Evolutionary conservation across 2,329 filamentous ascomycete genomes (phyloP), one percentile per base, ranked within the genome.

Genomic region (Cercospora sp.): DNA sequence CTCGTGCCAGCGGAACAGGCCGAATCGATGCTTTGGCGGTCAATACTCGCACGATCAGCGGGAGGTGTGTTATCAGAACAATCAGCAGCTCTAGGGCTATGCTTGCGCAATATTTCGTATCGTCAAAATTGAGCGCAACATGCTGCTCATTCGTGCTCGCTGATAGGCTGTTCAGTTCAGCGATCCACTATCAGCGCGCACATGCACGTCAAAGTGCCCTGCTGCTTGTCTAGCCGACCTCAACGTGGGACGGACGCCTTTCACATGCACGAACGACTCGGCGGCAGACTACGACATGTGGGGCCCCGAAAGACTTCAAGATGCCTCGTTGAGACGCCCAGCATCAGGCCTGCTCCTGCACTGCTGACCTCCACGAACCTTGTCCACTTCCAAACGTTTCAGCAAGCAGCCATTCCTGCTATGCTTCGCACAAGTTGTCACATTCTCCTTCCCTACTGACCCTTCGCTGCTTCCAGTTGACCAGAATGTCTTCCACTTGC

Each of bases 251-350:
- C 48, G 62, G 31, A 9, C 67, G 60, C 51, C 64, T 48, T 68
- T 68, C 67, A 68, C 67, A 66, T 68, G 67, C 67, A 60, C 45
- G n/a, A 58, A 60, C 42, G 18, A 60, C 62, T 63, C 63, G 66
- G 63, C 51, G 31, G 45, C 40, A 16, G 28, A 36, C 33, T 42
- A 45, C 30, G 33, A 55, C 31, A 31, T 33, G 42, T 64, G 45
- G 61, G 42, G 20, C n/a, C 18, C n/a, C 30, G 12, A 55, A 63
- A 63, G 40, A 53, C 40, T 51, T 45, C 61, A 55, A 31, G 26
- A 55, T 23, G 16, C 20, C 30, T 53, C 33, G 61, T 63, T 51
- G 36, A 26, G 30, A 55, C 42, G 26, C 18, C 40, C 48, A 31
- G 55, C 55, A 59, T 36, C 28, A 33, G 28, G 55, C 55, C 55